Base-by-base conservation (phyloP, 345 rosid species). In the Lepidium didymum region DNA sequence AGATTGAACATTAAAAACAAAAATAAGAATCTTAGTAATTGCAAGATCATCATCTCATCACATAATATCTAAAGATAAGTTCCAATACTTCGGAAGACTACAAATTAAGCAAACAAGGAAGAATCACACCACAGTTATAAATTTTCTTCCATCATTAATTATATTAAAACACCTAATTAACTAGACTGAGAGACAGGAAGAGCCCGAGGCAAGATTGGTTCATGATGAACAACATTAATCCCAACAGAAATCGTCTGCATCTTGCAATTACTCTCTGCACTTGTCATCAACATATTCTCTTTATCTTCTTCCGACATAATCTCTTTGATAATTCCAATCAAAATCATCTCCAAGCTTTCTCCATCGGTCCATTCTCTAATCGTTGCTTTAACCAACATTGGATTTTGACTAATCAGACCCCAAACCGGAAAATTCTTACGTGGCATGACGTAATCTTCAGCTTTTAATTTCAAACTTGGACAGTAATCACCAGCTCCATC, bases 401-500 rank as follows among this genome's bases (percentile, higher is more conserved):
- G 92, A 50, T 86, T 84, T 44, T 61, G 73, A 79, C 68, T 68
- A 38, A 90, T 88, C 42, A 93, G 72, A 40, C 85, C 87, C 98
- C 96, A 90, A 9, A 82, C 80, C 4, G 97, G 96, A 33, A 79
- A 93, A 14, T 85, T 66, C 70, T 88, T 93, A 79, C 94, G 90
- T 8, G 97, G 98, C 97, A 93, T 87, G 80, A 87, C 38, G 56
- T 47, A 69, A 65, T 88, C 97, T 23, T 63, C 52, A 19, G 82
- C 69, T 25, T 37, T 62, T 8, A 93, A 91, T 84, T 66, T 83
- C 73, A 90, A 77, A 71, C 80, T 80, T 1, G 97, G 94, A 68
- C 98, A 93, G 64, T 83, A 93, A 56, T 93, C 98, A 3, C 87
- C 91, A 7, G 37, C 67, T 3, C 98, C 98, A 74, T 93, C 96